Evolutionary conservation across 129 eudicot species (phyloP), one percentile per base, ranked within the genome.

Genomic region (Mikania micrantha): DNA sequence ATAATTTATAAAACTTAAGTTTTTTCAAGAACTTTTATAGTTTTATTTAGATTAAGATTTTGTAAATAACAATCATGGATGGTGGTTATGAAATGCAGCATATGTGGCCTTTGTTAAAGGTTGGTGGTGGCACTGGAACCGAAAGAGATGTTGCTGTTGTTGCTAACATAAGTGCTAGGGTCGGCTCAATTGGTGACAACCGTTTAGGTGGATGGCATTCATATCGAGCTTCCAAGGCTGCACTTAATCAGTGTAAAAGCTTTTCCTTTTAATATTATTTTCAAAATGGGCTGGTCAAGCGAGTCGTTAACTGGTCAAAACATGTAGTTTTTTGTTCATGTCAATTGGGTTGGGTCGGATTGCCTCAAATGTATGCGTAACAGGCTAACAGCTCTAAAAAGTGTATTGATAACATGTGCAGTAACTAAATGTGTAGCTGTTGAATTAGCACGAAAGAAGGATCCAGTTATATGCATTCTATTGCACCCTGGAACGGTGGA

Each of bases 401-500:
- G 13, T 34, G 52, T 21, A 1, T 41, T 10, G 6, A 6, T 61
- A 53, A 45, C 65, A 9, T 45, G 13, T 80, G 79, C 87, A 93
- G 99, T 93, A 78, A 89, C 88, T 9, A 89, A 87, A 85, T 86
- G 83, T 52, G 73, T 81, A 24, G 77, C 99, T 3, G 99, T 93
- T 48, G 99, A 93, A 56, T 73, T 93, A 77, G 95, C 90, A 28
- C 70, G 92, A 24, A 89, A 79, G 84, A 93, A 89, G 67, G 96
- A 89, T 81, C 99, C 96, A 44, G 61, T 93, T 11, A 59, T 83
- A 57, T 88, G 96, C 84, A 83, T 89, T 34, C 27, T 93, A 60
- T 34, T 93, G 86, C 99, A 89, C 74, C 99, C 96, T 0, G 99
- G 99, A 75, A 93, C 99, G 4, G 99, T 93, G 28, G 90, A 89